A percentile compares a stretch with the other conserved stretches of the same genome.
phyloP scores from a whole-genome alignment of 768 basidiomycete genomes.

The Pleurotus platypus region DNA sequence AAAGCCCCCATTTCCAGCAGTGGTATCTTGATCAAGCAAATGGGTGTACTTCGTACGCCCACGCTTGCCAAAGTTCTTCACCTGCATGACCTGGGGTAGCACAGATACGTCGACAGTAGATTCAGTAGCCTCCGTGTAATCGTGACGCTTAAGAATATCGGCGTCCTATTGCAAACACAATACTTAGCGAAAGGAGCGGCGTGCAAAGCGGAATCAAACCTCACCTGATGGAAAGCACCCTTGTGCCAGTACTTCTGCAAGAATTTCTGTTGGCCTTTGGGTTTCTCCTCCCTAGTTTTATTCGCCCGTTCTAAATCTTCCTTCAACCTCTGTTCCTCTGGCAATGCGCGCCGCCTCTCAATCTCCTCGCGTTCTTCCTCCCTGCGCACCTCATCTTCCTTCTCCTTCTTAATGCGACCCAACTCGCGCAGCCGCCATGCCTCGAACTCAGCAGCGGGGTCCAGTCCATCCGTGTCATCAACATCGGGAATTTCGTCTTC shows the following conservation, averaged over 20 bases:
- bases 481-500: constrained; percentile 80
- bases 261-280: constrained; percentile 89
- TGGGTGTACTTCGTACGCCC: constrained; percentile 96
- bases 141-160: constrained; percentile 78
- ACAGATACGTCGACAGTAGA: constrained; percentile 85
- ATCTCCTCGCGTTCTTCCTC: constrained; percentile 90
- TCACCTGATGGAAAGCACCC: constrained; percentile 95
- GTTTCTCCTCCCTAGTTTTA: constrained; percentile 80
- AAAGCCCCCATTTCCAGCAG: constrained; percentile 56
- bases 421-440: constrained; percentile 95
- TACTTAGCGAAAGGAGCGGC: not conserved
- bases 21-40: constrained; percentile 92
- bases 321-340: constrained; percentile 87
- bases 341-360: constrained; percentile 86
- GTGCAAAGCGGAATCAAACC: constrained; percentile 5
- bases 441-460: constrained; percentile 89
- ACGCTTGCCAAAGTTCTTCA: constrained; percentile 90
- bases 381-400: constrained; percentile 77
- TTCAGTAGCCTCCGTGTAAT: constrained; percentile 88
- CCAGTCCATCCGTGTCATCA: constrained; percentile 92
- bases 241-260: constrained; percentile 99
- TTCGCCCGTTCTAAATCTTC: constrained; percentile 90
- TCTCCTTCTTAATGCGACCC: constrained; percentile 89
- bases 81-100: constrained; percentile 96
- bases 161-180: constrained; percentile 57